Evolutionary conservation across 1,139 yeast species (phyloP).

Genomic region (Saccharomyces hybrid): DNA sequence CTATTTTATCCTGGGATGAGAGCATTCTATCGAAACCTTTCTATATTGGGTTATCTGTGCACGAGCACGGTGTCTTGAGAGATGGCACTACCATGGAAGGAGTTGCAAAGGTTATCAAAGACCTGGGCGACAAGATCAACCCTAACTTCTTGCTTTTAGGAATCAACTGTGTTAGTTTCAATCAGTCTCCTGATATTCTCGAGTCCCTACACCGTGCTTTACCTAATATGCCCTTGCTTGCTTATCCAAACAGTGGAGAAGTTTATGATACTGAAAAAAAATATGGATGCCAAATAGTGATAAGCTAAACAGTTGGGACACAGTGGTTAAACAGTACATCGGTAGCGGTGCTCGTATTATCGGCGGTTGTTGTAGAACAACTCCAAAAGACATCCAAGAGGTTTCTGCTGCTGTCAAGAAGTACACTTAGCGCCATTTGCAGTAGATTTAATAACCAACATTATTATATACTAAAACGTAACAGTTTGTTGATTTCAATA

Average conservation of each 20-base stretch:
- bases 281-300: conserved; percentile 16
- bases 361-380: conserved; percentile 31
- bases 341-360: conserved; percentile 21
- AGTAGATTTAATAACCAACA: background rate
- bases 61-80: conserved; percentile 22
- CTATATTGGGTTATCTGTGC: conserved; percentile 24
- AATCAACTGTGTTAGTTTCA: conserved; percentile 26
- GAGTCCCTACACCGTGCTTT: conserved; percentile 14
- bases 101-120: conserved; percentile 26
- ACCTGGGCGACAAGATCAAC: conserved; percentile 33
- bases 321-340: conserved; percentile 17
- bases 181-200: conserved; percentile 19
- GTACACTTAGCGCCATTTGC: background rate
- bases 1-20: conserved; percentile 25
- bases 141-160: conserved; percentile 23
- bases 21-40: conserved; percentile 21
- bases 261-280: conserved; percentile 24
- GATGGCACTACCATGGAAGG: conserved; percentile 26
- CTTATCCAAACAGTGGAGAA: conserved; percentile 31
- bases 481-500: background rate
- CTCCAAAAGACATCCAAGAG: conserved; percentile 22
- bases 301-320: conserved; percentile 19
- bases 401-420: conserved; percentile 15
- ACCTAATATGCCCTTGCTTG: conserved; percentile 21
- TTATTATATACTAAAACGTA: background rate